These are phyloP conservation scores for Sugiyamaella neomexicana DNA, from an alignment of 1,139 yeast species.

Conservation along the genomic window DNA sequence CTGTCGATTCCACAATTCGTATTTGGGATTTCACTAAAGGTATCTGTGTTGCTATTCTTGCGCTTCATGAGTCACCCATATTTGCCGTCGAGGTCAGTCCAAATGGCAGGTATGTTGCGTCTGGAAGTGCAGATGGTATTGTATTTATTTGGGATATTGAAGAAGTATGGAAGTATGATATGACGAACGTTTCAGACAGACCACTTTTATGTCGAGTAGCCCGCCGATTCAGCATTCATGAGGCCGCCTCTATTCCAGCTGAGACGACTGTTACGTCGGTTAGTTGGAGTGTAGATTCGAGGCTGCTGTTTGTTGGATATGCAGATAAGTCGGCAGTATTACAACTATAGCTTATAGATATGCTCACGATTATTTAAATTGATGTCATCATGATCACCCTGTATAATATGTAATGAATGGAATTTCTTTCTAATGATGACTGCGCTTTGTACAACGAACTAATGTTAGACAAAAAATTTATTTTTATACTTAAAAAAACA, in stretches of 20 bases:
- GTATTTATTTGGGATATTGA: conserved; percentile 54
- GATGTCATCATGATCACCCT: conserved; percentile 6
- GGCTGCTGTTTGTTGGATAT: conserved; percentile 31
- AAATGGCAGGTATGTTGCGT: conserved; percentile 50
- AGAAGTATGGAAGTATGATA: not conserved
- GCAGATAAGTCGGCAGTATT: conserved; percentile 17
- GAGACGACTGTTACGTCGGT: conserved; percentile 27
- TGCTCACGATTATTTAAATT: conserved; percentile 3
- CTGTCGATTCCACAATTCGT: conserved; percentile 70
- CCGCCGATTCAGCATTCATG: conserved; percentile 7
- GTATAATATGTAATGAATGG: conserved; percentile 4
- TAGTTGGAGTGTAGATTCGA: conserved; percentile 33
- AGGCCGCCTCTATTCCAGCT: conserved; percentile 7
- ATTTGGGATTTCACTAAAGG: conserved; percentile 64
- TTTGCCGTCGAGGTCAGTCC: conserved; percentile 56
- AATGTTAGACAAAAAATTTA: not conserved
- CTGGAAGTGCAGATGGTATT: conserved; percentile 64
- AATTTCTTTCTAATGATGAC: not conserved
- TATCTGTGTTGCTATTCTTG: conserved; percentile 42
- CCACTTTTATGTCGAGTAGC: not conserved
- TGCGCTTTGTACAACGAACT: not conserved
- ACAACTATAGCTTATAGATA: not conserved
- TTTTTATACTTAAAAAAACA: not conserved
- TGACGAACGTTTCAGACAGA: not conserved
- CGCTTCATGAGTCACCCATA: conserved; percentile 53